phyloP scores from a whole-genome alignment of 2,329 filamentous ascomycete species.

The Lecanicillium sp. region DNA sequence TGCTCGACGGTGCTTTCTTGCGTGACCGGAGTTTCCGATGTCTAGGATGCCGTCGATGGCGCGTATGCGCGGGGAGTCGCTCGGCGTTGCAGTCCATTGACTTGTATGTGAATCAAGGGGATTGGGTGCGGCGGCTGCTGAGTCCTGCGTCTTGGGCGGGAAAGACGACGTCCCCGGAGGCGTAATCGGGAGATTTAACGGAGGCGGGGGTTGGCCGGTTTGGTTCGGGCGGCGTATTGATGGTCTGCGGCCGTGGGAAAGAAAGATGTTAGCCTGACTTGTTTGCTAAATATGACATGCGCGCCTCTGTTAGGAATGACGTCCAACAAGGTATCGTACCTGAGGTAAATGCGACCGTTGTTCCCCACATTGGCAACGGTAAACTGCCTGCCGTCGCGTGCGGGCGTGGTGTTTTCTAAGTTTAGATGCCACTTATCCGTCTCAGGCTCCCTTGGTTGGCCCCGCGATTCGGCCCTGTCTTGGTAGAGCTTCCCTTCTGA shows the following conservation, averaged over 20 bases:
- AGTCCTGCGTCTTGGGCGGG: constrained; percentile 22
- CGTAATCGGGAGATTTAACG: constrained; percentile 52
- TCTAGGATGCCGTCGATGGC: constrained; percentile 25
- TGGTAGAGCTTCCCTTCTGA: constrained; percentile 38
- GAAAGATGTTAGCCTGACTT: constrained; percentile 1
- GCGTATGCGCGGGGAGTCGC: constrained; percentile 27
- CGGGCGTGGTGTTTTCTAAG: constrained; percentile 53
- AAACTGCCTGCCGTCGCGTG: constrained; percentile 64
- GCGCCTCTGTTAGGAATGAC: too few relatives aligned
- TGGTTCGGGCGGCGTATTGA: constrained; percentile 54
- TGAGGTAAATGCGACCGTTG: constrained; percentile 74
- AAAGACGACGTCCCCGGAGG: constrained; percentile 52
- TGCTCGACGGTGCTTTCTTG: constrained; percentile 48
- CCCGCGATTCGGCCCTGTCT: constrained; percentile 25
- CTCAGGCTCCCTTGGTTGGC: constrained; percentile 45
- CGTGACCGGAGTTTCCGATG: constrained; percentile 13
- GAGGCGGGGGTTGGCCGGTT: constrained; percentile 49
- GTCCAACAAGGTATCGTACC: constrained; percentile 49
- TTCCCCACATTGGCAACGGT: constrained; percentile 76
- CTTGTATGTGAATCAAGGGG: constrained; percentile 6
- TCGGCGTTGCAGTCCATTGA: constrained; percentile 36
- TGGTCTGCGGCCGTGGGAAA: constrained; percentile 36
- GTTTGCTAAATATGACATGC: neutral
- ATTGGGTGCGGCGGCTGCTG: constrained; percentile 20
- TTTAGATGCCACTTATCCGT: constrained; percentile 46